Conservation (phyloP, 73 alveolate species). For the Uronychia setigera region DNA sequence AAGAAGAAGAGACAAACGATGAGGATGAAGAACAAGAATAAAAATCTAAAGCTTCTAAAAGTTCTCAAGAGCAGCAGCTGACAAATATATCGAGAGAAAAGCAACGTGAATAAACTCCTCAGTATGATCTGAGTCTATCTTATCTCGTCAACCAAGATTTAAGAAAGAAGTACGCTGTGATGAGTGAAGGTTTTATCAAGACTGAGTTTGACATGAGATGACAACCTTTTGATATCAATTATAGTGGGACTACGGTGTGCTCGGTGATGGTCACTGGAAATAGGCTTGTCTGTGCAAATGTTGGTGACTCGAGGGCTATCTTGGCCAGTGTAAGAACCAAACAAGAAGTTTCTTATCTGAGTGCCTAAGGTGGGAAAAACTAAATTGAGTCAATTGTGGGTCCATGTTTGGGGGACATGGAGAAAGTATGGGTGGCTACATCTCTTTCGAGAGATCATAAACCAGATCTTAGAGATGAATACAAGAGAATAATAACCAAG, state of each 20-base stretch:
- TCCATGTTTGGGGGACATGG: conserved; percentile 25
- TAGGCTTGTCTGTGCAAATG: conserved; percentile 49
- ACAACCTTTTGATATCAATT: conserved; percentile 42
- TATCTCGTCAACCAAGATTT: neutral
- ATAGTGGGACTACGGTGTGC: conserved; percentile 59
- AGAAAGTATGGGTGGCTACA: conserved; percentile 52
- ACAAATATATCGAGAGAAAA: no score
- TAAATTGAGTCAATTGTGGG: conserved; percentile 60
- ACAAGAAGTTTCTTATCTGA: neutral
- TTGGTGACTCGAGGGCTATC: conserved; percentile 71
- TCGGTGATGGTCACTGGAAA: conserved; percentile 53
- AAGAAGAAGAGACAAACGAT: no score
- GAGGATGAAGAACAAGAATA: no score
- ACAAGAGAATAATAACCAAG: conserved; percentile 70
- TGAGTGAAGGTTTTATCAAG: no score
- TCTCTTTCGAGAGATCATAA: conserved; percentile 94
- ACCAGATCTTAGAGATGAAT: conserved; percentile 91
- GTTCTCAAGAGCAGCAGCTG: no score
- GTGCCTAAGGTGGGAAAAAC: neutral
- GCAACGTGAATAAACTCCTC: no score
- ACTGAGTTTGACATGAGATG: neutral
- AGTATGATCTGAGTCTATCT: neutral
- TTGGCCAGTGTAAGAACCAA: conserved; percentile 25
- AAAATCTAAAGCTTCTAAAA: no score
- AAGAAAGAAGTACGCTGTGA: no score